These are phyloP conservation scores for Wickerhamiella infanticola DNA, from an alignment of 1,139 yeast species.

Conservation along the genomic window DNA sequence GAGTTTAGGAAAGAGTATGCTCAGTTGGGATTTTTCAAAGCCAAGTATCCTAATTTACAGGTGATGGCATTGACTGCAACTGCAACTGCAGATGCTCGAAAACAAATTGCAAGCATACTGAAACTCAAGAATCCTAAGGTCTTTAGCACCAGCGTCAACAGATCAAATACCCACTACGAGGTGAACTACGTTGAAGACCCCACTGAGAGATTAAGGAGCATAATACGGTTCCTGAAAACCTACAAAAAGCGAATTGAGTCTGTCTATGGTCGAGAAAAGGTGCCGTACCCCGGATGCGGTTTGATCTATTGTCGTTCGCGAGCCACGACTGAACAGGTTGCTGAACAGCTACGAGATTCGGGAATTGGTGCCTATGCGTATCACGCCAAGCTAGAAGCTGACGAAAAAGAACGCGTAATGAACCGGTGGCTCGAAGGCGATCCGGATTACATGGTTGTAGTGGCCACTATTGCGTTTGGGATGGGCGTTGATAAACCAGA, in stretches of 20 bases:
- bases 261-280: background rate
- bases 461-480: conserved; percentile 87
- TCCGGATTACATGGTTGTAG: conserved; percentile 18
- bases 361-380: conserved; percentile 59
- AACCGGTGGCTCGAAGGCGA: conserved; percentile 40
- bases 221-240: conserved; percentile 36
- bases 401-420: conserved; percentile 49
- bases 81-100: conserved; percentile 39
- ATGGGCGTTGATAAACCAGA: conserved; percentile 95
- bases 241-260: conserved; percentile 26
- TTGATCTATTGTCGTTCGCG: conserved; percentile 81
- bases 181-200: conserved; percentile 31
- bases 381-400: conserved; percentile 72
- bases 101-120: conserved; percentile 15
- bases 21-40: conserved; percentile 57
- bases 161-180: conserved; percentile 65
- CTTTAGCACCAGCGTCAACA: conserved; percentile 34
- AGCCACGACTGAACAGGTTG: conserved; percentile 61
- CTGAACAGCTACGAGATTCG: conserved; percentile 35
- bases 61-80: conserved; percentile 96
- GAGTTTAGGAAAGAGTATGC: conserved; percentile 96
- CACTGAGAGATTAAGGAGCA: conserved; percentile 33
- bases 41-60: conserved; percentile 63
- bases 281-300: conserved; percentile 34
- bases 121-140: conserved; percentile 9